phyloP scores from a whole-genome alignment of 2,329 filamentous ascomycete species.

The Paecilomyces dactylethromorphus region DNA sequence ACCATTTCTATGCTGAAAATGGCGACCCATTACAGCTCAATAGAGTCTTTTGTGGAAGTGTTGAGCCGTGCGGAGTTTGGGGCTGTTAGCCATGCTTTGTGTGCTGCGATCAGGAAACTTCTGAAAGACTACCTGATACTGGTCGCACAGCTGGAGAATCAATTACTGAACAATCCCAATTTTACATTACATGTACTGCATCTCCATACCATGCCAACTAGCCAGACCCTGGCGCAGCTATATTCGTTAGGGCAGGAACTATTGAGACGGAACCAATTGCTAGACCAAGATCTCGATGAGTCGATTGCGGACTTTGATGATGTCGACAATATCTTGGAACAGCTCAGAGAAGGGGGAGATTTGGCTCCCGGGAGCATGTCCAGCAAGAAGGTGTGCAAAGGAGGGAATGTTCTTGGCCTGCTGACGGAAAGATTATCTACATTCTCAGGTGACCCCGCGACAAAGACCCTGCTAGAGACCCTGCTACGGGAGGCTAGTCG shows the following conservation, averaged over 20 bases:
- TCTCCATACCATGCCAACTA: conserved; percentile 81
- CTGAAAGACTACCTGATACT: conserved; percentile 91
- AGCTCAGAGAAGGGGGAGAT: conserved; percentile 78
- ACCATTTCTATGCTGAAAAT: conserved; percentile 85
- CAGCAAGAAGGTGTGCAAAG: conserved; percentile 89
- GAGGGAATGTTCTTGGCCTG: conserved; percentile 86
- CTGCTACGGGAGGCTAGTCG: conserved; percentile 80
- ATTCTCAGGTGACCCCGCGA: conserved; percentile 90
- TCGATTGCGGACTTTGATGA: conserved; percentile 72
- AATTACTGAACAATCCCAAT: conserved; percentile 77
- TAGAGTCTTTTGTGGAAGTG: conserved; percentile 90
- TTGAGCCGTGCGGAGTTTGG: conserved; percentile 91
- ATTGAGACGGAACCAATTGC: conserved; percentile 75
- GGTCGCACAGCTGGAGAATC: conserved; percentile 87
- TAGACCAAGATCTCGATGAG: conserved; percentile 66
- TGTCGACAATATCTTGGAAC: conserved; percentile 88
- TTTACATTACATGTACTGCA: conserved; percentile 94
- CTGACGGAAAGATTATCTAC: conserved; percentile 77
- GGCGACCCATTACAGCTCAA: conserved; percentile 84
- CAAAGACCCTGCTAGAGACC: conserved; percentile 71
- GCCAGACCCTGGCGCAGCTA: conserved; percentile 84
- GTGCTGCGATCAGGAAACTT: conserved; percentile 85
- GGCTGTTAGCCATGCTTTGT: conserved; percentile 89
- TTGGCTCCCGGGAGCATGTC: conserved; percentile 70
- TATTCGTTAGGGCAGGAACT: conserved; percentile 84